Evolutionary conservation across 305 asterid species (phyloP).

Genomic region (Rubia peregrina): DNA sequence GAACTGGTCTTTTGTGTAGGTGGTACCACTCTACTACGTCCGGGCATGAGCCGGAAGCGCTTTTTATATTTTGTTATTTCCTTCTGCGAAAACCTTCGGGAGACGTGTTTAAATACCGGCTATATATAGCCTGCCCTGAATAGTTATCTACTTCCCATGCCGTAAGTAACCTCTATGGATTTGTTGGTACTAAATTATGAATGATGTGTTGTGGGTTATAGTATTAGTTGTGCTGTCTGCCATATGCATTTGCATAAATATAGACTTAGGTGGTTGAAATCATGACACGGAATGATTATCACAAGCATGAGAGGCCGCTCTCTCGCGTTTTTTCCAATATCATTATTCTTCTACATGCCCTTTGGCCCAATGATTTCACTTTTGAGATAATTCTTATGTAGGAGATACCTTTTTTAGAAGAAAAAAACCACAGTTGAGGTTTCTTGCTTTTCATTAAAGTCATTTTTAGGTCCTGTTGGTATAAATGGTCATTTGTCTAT

Average conservation of each 20-base stretch:
- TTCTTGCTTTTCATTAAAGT: too few relatives aligned
- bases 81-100: slow-evolving; percentile 19
- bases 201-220: background rate
- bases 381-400: background rate
- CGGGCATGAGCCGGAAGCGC: slow-evolving; percentile 1
- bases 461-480: too few relatives aligned
- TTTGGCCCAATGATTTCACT: background rate
- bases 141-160: slow-evolving; percentile 8
- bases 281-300: background rate
- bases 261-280: background rate
- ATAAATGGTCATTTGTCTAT: too few relatives aligned
- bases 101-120: background rate
- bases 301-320: background rate
- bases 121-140: background rate
- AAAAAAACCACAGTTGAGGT: too few relatives aligned
- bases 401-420: background rate
- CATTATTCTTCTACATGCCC: background rate
- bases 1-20: slow-evolving; percentile 89
- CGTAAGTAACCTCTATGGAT: background rate
- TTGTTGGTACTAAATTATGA: background rate
- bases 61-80: slow-evolving; percentile 13
- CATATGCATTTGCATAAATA: background rate
- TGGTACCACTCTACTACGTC: background rate
- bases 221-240: background rate
- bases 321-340: background rate